Conservation (phyloP, 2,329 filamentous ascomycete genomes). For the Zasmidium citrigriseum region DNA sequence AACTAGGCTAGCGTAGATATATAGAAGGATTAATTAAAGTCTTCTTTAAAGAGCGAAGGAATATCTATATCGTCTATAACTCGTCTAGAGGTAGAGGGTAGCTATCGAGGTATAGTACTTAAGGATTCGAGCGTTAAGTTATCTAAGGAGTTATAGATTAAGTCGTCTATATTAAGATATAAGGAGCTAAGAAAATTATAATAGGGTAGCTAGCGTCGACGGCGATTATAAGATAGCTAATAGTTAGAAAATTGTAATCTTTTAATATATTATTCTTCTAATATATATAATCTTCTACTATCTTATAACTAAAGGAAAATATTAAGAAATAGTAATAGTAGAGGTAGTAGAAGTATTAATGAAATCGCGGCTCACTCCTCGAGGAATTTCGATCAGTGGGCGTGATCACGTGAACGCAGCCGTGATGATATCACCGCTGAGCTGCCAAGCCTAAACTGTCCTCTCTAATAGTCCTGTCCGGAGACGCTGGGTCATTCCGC, state of each 20-base stretch:
- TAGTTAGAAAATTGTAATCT: not conserved
- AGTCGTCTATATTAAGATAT: not conserved
- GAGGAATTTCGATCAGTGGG: not conserved
- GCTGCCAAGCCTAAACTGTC: not conserved
- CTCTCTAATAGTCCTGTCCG: not conserved
- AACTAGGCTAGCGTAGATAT: no score
- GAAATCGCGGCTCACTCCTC: no score
- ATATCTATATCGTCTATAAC: no score
- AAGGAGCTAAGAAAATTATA: not conserved
- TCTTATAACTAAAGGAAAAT: not conserved
- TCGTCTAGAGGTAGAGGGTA: not conserved
- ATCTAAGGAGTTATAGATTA: not conserved
- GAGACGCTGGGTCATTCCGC: not conserved
- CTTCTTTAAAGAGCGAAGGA: no score
- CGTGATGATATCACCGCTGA: no score
- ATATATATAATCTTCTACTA: not conserved
- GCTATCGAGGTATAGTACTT: not conserved
- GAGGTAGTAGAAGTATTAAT: not conserved
- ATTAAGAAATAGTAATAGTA: not conserved
- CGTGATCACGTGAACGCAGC: no score
- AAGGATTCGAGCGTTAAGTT: not conserved
- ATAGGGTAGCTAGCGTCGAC: not conserved
- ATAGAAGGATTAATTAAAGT: no score
- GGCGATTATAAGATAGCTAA: not conserved
- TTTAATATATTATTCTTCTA: not conserved